Base-by-base conservation (phyloP, 345 rosid species). In the Triadica sebifera region DNA sequence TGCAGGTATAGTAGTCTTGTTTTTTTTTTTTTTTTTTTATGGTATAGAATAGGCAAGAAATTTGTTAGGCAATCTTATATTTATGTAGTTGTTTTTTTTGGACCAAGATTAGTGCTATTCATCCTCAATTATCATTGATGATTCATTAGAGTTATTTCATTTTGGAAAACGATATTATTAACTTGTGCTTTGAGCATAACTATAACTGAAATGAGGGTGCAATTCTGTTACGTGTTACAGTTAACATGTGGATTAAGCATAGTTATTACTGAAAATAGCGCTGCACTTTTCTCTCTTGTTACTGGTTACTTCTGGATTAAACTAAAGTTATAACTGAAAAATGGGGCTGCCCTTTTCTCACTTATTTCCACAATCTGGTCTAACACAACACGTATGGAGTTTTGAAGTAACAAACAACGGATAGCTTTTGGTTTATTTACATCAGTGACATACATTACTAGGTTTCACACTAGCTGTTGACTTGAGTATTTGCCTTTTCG, bases 1-100 rank as follows among this genome's bases (percentile, higher is more conserved):
- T 94, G 81, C 97, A 94, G 98, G 98, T 92, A 84, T 56, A 65
- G 8, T 55, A n/a, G n/a, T n/a, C n/a, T n/a, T n/a, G n/a, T n/a
- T n/a, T n/a, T n/a, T n/a, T n/a, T n/a, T n/a, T n/a, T n/a, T n/a
- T n/a, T n/a, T n/a, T n/a, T n/a, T n/a, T n/a, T n/a, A n/a, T n/a
- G n/a, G n/a, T n/a, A n/a, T n/a, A n/a, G n/a, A n/a, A n/a, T 69
- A 41, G 13, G 49, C 63, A 22, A 10, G 13, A 17, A 60, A 70
- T 39, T 53, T 25, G 52, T 22, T 59, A 2, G 74, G 20, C 55
- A 69, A 2, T 24, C 50, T 13, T 72, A 24, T 20, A 5, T 25
- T 12, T 17, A 12, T 57, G 5, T n/a, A 1, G 3, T 22, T 12
- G 25, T 25, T 60, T 8, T 41, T 20, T 46, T 58, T 39, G 6